Evolutionary conservation across 139 green algal species (phyloP).

Genomic region (Chlamydomonas sp.): DNA sequence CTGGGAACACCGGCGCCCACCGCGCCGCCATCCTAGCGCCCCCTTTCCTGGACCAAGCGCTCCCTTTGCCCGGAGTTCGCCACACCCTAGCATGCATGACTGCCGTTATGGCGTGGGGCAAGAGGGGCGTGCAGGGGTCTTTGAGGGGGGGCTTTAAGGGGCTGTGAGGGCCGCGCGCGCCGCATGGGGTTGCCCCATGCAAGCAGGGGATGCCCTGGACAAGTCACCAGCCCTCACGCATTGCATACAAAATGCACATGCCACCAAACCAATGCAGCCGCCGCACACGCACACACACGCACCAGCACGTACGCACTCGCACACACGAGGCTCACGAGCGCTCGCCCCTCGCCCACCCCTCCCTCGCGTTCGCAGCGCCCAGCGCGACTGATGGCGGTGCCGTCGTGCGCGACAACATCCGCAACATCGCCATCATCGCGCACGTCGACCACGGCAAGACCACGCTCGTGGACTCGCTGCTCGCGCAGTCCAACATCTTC

Average conservation of each 20-base stretch:
- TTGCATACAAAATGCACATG: neutral
- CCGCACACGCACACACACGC: neutral
- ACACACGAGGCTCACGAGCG: neutral
- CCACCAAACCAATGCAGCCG: neutral
- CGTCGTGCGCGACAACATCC: constrained; percentile 29
- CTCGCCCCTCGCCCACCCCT: neutral
- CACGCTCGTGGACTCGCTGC: constrained; percentile 69
- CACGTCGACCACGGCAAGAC: constrained; percentile 95
- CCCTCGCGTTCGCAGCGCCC: constrained; percentile 9
- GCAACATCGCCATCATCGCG: constrained; percentile 80
- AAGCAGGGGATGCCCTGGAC: neutral
- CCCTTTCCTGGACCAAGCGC: neutral
- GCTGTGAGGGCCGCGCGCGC: neutral
- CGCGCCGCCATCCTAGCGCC: neutral
- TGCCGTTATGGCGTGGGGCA: no score
- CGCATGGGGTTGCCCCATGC: neutral
- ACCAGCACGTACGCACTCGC: neutral
- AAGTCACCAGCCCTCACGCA: neutral
- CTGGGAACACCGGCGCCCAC: neutral
- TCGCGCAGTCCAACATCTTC: constrained; percentile 78
- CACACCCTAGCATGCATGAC: neutral
- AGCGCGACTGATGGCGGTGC: neutral
- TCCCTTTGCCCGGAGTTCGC: neutral
- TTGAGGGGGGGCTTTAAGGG: no score
- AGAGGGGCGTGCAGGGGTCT: no score